Base-by-base conservation (phyloP, 768 basidiomycete genomes). In the Goffeauzyma gilvescens region DNA sequence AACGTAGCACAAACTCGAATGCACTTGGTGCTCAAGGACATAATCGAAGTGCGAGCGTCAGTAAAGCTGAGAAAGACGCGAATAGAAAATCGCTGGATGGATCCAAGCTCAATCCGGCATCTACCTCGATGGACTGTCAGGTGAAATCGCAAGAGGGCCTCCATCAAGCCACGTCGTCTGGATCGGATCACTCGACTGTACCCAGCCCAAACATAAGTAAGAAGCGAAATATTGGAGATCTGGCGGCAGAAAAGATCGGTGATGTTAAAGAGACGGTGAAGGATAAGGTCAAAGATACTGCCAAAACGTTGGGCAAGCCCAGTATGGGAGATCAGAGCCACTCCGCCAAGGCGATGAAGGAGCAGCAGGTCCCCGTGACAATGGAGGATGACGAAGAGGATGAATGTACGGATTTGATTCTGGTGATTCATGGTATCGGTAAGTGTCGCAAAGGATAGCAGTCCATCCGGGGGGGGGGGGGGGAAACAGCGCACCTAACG, bases 361-460 rank as follows among this genome's bases (percentile, higher is more conserved):
- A 61, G 49, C 63, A 62, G 49, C 53, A 55, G 20, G 52, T 50
- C 1, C 62, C 61, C 1, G 20, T 56, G n/a, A 45, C 42, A n/a
- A 50, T 49, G 8, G 60, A 59, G 20, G 46, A 56, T 14, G 51
- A 55, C 22, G 58, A 56, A 15, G 55, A 58, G n/a, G 59, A 64
- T 28, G 37, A 50, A 12, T 61, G 59, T 40, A 68, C 67, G 3
- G 67, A 68, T 50, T 54, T 68, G 18, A 66, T 68, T n/a, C 49
- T 69, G 38, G 59, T 69, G 38, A 58, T 69, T 10, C 68, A 69
- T 51, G 68, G 68, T 2, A 69, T 69, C 21, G 68, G 66, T 24
- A 53, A 60, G 55, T 58, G 45, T 7, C 55, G 54, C n/a, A n/a
- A n/a, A n/a, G n/a, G n/a, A n/a, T n/a, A 44, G n/a, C 49, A 41